Base-by-base conservation (phyloP, 108 stramenopile species). In the Asterionellopsis glacialis region DNA sequence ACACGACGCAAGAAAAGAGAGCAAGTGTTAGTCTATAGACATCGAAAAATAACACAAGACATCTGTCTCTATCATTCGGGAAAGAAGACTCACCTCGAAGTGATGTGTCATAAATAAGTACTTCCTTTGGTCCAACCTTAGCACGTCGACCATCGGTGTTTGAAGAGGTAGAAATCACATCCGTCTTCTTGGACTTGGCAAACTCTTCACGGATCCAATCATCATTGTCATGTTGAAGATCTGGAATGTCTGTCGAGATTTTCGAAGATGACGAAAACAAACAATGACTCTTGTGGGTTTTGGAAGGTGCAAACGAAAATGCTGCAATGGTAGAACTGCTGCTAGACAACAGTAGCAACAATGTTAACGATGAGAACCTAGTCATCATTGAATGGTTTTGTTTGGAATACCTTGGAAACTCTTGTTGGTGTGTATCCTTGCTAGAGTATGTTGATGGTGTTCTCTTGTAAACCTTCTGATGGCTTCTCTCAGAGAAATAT, bases 41-140 rank as follows among this genome's bases (percentile, higher is more conserved):
- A 19, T 3, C 16, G 11, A 19, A 60, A 4, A 27, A n/a, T 2
- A 22, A 40, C 26, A n/a, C n/a, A 22, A n/a, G 15, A 6, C 64
- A 21, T 18, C 15, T 22, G 24, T 22, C 16, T 42, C 1, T 16
- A 59, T 43, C 23, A 33, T 21, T 54, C 19, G 11, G 63, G 12
- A 39, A 27, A 33, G 24, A 57, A 39, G 23, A 59, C 79, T 51
- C 59, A 80, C 79, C 83, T 45, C 93, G 73, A 15, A 94, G 61
- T 9, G 85, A 88, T 18, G 93, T 94, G 53, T 94, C 93, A 58
- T 87, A 94, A 43, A 94, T 65, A 5, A 91, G 57, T 5, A 74
- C 82, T 18, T 72, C 39, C 1, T 67, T 55, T 9, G 93, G 89
- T 21, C 87, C 88, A 7, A 70, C 57, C 41, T 85, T 33, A n/a